Conservation (phyloP, 2,329 filamentous ascomycete species). For the Aureobasidium sp. region DNA sequence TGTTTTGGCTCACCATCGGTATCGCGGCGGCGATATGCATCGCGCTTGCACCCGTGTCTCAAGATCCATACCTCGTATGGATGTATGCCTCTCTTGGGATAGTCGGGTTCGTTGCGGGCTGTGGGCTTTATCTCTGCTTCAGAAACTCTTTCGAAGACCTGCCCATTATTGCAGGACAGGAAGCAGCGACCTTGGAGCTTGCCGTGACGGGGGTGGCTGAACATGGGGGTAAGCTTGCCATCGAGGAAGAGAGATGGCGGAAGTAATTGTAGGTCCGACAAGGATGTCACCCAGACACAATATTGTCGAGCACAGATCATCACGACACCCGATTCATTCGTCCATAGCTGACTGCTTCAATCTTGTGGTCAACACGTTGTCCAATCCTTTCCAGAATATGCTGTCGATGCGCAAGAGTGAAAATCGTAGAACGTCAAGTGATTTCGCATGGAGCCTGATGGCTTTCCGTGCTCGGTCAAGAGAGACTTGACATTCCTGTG, state of each 20-base stretch:
- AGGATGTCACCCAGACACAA: not conserved
- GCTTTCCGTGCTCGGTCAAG: not conserved
- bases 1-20: conserved; percentile 69
- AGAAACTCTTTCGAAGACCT: conserved; percentile 56
- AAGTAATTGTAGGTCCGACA: not conserved
- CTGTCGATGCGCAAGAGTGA: not conserved
- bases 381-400: conserved; percentile 12
- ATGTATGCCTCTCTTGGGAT: conserved; percentile 47
- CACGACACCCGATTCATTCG: no score
- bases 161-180: not conserved
- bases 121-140: conserved; percentile 75
- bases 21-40: conserved; percentile 67
- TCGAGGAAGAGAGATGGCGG: not conserved
- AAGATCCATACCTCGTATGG: conserved; percentile 72
- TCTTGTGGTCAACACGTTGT: not conserved
- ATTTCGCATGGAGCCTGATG: not conserved
- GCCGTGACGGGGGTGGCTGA: not conserved
- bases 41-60: conserved; percentile 65
- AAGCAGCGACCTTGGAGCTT: not conserved
- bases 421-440: not conserved
- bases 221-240: not conserved
- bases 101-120: conserved; percentile 26
- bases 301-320: no score
- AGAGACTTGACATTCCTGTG: not conserved
- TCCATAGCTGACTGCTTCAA: not conserved